Conservation (phyloP, 2,329 filamentous ascomycete genomes). For the Sphaerulina musiva region DNA sequence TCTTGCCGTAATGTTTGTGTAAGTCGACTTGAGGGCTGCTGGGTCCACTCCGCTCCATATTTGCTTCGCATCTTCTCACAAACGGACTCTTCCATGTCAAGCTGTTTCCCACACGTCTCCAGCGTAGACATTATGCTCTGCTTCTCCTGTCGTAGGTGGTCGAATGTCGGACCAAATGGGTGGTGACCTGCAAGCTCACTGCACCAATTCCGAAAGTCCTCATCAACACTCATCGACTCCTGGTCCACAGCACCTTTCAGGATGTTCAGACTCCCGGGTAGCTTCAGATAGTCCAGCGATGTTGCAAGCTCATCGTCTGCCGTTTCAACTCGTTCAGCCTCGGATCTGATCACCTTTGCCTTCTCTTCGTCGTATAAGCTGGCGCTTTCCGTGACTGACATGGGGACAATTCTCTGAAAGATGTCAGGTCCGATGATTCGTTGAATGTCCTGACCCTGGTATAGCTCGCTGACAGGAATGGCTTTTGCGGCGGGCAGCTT, state of each 20-base stretch:
- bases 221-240: constrained; percentile 72
- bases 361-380: constrained; percentile 98
- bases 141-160: constrained; percentile 70
- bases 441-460: constrained; percentile 94
- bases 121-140: constrained; percentile 64
- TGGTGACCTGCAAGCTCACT: constrained; percentile 84
- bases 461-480: constrained; percentile 92
- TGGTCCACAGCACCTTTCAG: constrained; percentile 90
- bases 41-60: constrained; percentile 91
- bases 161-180: constrained; percentile 70
- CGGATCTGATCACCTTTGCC: constrained; percentile 86
- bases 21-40: constrained; percentile 85
- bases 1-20: constrained; percentile 83
- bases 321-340: constrained; percentile 85
- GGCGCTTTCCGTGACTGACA: constrained; percentile 92
- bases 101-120: constrained; percentile 74
- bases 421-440: constrained; percentile 94
- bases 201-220: constrained; percentile 91
- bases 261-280: constrained; percentile 73
- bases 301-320: constrained; percentile 95
- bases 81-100: constrained; percentile 95
- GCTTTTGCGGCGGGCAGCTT: constrained; percentile 94
- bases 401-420: constrained; percentile 92
- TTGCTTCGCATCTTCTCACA: constrained; percentile 99
- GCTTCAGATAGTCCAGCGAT: constrained; percentile 84